These are phyloP conservation scores for Puccinia coronata DNA, from an alignment of 1,284 basidiomycete species.

Conservation along the genomic window DNA sequence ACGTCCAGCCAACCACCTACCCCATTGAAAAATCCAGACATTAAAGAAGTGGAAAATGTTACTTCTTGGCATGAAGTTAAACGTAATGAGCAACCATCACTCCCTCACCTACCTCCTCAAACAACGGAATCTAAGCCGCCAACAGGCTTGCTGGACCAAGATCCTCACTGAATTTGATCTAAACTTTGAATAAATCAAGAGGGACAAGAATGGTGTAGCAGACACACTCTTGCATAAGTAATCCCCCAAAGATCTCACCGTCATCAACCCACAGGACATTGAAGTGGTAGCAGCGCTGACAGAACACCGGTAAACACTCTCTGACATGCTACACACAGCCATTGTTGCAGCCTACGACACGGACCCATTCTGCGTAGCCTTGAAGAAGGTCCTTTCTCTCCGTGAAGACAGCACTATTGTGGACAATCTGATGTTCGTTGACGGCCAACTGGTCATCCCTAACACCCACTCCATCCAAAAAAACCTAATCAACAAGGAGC, in stretches of 20 bases:
- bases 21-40: too few relatives aligned
- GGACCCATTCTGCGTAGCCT: conserved; percentile 56
- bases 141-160: conserved; percentile 60
- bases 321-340: conserved; percentile 50
- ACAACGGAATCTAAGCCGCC: too few relatives aligned
- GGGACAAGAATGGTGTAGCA: conserved; percentile 59
- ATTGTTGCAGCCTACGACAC: conserved; percentile 57
- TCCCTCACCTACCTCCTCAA: too few relatives aligned
- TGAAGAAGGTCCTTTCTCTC: conserved; percentile 43
- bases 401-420: neutral
- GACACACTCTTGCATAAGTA: conserved; percentile 59
- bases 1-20: too few relatives aligned
- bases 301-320: conserved; percentile 19
- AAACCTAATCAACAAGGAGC: conserved; percentile 55
- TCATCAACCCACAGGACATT: neutral
- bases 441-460: conserved; percentile 58
- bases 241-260: neutral
- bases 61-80: too few relatives aligned
- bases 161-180: conserved; percentile 58
- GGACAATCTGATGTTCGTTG: conserved; percentile 58
- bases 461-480: conserved; percentile 51
- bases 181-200: conserved; percentile 58
- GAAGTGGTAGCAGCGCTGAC: neutral
- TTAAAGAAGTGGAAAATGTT: too few relatives aligned
- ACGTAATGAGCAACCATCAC: too few relatives aligned